phyloP scores from a whole-genome alignment of 2,329 filamentous ascomycete genomes.

The Xylariaceae sp. region DNA sequence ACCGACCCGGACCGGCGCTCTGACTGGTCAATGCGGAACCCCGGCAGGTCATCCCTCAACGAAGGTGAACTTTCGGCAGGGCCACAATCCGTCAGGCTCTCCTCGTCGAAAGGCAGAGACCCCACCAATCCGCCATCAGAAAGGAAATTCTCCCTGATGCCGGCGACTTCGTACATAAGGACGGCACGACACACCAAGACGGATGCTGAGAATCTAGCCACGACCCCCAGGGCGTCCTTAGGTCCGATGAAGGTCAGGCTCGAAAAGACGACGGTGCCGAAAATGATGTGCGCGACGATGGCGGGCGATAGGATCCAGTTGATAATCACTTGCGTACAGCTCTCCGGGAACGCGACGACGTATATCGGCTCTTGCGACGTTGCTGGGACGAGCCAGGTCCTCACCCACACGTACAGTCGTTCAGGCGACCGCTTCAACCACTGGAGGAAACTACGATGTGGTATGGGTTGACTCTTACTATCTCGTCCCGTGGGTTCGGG shows the following conservation, averaged over 20 bases:
- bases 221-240: conserved; percentile 1
- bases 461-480: no score
- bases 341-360: not conserved
- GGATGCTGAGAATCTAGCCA: conserved; percentile 1
- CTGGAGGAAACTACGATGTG: no score
- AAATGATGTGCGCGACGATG: conserved; percentile 8
- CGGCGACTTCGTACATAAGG: conserved; percentile 11
- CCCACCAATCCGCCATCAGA: no score
- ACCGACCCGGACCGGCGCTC: no score
- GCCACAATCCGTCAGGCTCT: no score
- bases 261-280: conserved; percentile 4
- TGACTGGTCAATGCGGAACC: no score
- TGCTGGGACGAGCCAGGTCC: not conserved
- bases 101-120: no score
- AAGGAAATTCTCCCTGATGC: conserved; percentile 1
- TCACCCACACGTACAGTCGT: not conserved
- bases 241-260: conserved; percentile 10
- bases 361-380: not conserved
- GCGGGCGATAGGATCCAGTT: conserved; percentile 3
- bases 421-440: no score
- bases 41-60: no score
- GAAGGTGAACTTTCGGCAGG: no score
- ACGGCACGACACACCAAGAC: conserved; percentile 4
- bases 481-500: not conserved
- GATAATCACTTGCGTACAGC: not conserved